Base-by-base conservation (phyloP, 2,329 filamentous ascomycete species). In the Acrocalymma vagum region DNA sequence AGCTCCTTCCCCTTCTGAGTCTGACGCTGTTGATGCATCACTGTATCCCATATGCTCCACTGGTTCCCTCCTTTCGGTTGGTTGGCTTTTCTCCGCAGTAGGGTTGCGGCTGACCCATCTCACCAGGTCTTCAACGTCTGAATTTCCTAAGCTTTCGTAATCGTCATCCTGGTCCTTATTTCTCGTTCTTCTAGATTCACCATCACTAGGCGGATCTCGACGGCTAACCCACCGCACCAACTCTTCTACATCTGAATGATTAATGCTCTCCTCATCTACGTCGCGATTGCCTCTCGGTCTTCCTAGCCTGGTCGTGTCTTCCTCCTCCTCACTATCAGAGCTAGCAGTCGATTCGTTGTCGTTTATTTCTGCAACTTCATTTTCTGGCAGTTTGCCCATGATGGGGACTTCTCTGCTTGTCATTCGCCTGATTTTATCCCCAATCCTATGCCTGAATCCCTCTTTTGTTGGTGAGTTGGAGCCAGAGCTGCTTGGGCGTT, bases 201-300 rank as follows among this genome's bases (percentile, higher is more conserved):
- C 58, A 16, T 63, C 59, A 16, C 58, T 61, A 6, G 60, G 52
- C n/a, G 54, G 49, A 37, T 65, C 62, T 23, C 55, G 46, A 41
- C 57, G 47, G 29, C 62, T 66, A 6, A 67, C 59, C 65, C 64
- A 69, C 20, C 63, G 58, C 11, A 66, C 55, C 3, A 69, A 17
- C 1, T 66, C 64, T 16, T 69, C 64, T 3, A 67, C 54, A 39
- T 67, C 58, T 1, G 58, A 62, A 24, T 67, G 53, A n/a, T 62
- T 23, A 13, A 69, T 60, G 14, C 60, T 62, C 9, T 53, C 55
- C 13, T 54, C 45, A 13, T 57, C 53, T 16, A 44, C 48, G 8
- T 56, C 50, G 3, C 38, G 44, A 1, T 23, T 8, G 11, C 20
- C 9, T 38, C 30, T 6, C 31, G 18, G 10, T 29, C 22, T 15